phyloP scores from a whole-genome alignment of 1,284 basidiomycete species.

The Sporisorium sorghi region DNA sequence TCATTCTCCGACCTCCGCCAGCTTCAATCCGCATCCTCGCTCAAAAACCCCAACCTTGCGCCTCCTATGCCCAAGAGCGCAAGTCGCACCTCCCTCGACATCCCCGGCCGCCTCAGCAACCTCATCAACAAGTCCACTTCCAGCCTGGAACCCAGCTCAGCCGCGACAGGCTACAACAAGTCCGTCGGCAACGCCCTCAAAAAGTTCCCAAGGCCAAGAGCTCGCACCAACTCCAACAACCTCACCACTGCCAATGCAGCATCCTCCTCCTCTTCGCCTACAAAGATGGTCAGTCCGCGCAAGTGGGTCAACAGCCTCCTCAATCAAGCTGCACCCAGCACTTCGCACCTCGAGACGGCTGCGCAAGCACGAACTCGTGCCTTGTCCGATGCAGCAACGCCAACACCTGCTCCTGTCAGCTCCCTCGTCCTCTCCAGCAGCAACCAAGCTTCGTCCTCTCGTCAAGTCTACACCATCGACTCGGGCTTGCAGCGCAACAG shows the following conservation, averaged over 20 bases:
- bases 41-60: slow-evolving; percentile 18
- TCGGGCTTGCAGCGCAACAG: slow-evolving; percentile 34
- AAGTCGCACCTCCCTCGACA: slow-evolving; percentile 47
- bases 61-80: slow-evolving; percentile 33
- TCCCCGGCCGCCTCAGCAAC: slow-evolving; percentile 36
- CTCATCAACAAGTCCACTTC: slow-evolving; percentile 43
- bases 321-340: slow-evolving; percentile 19
- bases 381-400: slow-evolving; percentile 18
- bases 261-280: slow-evolving; percentile 15
- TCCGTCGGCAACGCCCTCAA: slow-evolving; percentile 21
- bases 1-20: slow-evolving; percentile 37
- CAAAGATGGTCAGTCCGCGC: slow-evolving; percentile 36
- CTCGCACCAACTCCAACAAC: slow-evolving; percentile 26
- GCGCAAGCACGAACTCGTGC: slow-evolving; percentile 35
- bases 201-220: slow-evolving; percentile 36
- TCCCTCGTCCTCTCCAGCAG: slow-evolving; percentile 24
- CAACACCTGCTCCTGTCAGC: slow-evolving; percentile 36
- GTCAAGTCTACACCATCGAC: slow-evolving; percentile 35
- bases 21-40: slow-evolving; percentile 14
- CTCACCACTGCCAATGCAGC: slow-evolving; percentile 10
- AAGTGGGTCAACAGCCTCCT: slow-evolving; percentile 51
- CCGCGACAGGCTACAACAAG: slow-evolving; percentile 12
- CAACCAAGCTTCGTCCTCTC: slow-evolving; percentile 11
- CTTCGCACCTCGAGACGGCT: slow-evolving; percentile 38
- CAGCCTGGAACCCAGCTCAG: slow-evolving; percentile 32